A percentile compares a stretch with the other conserved stretches of the same genome.
Conservation (phyloP, 2,329 filamentous ascomycete genomes). For the Nemania bipapillata region DNA sequence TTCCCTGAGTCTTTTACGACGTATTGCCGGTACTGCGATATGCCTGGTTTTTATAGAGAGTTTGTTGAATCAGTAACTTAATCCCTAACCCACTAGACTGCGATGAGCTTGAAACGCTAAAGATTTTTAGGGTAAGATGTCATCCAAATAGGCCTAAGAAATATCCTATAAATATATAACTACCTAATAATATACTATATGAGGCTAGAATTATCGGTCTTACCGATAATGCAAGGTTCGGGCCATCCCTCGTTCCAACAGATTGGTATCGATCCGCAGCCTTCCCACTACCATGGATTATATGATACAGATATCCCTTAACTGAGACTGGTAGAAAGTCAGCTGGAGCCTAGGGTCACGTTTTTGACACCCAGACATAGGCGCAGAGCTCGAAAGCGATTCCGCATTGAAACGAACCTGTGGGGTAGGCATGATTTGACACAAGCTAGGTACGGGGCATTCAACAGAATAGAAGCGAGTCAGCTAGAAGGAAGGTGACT, state of each 20-base stretch:
- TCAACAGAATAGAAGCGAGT: background rate
- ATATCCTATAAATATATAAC: background rate
- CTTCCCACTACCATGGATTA: background rate
- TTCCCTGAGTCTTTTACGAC: too few species aligned
- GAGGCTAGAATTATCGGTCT: background rate
- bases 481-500: background rate
- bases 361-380: background rate
- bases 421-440: background rate
- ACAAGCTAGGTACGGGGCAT: background rate
- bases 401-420: slow-evolving; percentile 1
- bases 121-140: too few species aligned
- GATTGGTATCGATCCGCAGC: background rate
- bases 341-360: background rate
- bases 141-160: too few species aligned
- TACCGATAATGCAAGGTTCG: background rate
- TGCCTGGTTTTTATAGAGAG: too few species aligned
- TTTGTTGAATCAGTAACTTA: too few species aligned
- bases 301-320: background rate
- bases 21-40: too few species aligned
- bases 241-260: background rate
- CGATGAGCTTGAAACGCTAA: too few species aligned
- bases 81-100: too few species aligned
- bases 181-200: background rate
- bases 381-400: background rate
- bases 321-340: background rate